Conservation (phyloP, 495 filamentous ascomycete genomes). For the Cairneyella variabilis region DNA sequence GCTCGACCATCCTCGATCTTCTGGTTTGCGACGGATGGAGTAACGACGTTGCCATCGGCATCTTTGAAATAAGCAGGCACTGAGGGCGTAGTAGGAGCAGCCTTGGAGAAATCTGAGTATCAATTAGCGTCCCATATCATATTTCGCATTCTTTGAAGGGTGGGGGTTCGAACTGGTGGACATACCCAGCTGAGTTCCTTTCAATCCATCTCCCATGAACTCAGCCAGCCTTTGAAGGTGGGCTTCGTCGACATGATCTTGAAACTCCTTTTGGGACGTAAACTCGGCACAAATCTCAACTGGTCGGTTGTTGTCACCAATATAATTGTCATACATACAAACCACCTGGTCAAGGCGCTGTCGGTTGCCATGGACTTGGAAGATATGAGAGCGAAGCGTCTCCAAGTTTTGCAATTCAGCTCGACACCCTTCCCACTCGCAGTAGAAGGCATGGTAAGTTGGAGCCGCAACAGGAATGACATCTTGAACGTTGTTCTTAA, state of each 20-base stretch:
- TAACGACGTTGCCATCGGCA: conserved; percentile 11
- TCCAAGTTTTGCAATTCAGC: conserved; percentile 66
- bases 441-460: conserved; percentile 37
- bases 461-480: conserved; percentile 8
- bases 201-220: conserved; percentile 57
- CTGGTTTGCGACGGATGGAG: conserved; percentile 20
- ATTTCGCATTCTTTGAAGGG: too few relatives aligned
- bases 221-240: conserved; percentile 54
- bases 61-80: conserved; percentile 17
- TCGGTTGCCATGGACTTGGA: conserved; percentile 50
- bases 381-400: conserved; percentile 57
- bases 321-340: conserved; percentile 18
- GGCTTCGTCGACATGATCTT: conserved; percentile 45
- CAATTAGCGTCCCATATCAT: too few relatives aligned
- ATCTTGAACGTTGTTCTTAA: not conserved
- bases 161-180: too few relatives aligned
- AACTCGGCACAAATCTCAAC: conserved; percentile 43
- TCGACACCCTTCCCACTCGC: conserved; percentile 59
- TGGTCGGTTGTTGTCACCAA: conserved; percentile 32
- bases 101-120: too few relatives aligned
- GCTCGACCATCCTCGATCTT: conserved; percentile 13
- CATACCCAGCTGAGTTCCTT: conserved; percentile 45
- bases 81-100: too few relatives aligned
- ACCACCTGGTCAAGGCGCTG: too few relatives aligned
- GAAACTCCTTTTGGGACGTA: conserved; percentile 37